Percentiles rank a stretch among this genome's conserved stretches.
These are phyloP conservation scores for Nakazawaea ishiwadae DNA, from an alignment of 805 yeast species.

Conservation along the genomic window DNA sequence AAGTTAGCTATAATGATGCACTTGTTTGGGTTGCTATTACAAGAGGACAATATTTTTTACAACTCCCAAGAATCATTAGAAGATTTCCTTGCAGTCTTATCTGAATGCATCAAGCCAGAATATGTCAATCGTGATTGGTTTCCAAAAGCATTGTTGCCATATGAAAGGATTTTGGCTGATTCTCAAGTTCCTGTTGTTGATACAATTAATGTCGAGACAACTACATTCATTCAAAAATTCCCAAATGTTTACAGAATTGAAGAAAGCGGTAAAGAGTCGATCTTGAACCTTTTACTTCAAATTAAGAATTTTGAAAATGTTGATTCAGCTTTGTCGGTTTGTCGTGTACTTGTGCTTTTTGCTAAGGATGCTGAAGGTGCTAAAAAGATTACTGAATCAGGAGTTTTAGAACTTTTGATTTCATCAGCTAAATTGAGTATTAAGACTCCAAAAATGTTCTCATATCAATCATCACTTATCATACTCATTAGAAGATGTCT, in stretches of 20 bases:
- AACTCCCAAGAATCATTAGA: conserved; percentile 28
- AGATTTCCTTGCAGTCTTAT: conserved; percentile 31
- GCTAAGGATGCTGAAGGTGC: conserved; percentile 41
- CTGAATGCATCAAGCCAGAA: conserved; percentile 31
- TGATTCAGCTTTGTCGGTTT: conserved; percentile 46
- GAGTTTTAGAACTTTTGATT: conserved; percentile 43
- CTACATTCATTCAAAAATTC: conserved; percentile 16
- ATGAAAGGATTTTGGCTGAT: conserved; percentile 50
- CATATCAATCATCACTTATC: conserved; percentile 43
- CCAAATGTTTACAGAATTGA: conserved; percentile 19
- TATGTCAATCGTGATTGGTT: conserved; percentile 49
- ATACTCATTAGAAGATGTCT: conserved; percentile 63
- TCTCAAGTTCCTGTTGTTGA: conserved; percentile 46
- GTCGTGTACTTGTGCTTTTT: conserved; percentile 51
- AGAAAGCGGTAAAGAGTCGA: conserved; percentile 18
- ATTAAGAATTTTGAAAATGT: conserved; percentile 36
- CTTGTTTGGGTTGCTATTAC: conserved; percentile 37
- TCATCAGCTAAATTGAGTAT: conserved; percentile 32
- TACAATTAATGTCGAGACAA: conserved; percentile 15
- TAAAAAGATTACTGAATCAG: conserved; percentile 38
- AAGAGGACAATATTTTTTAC: conserved; percentile 32
- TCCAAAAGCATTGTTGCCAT: conserved; percentile 48
- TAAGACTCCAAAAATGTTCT: conserved; percentile 27
- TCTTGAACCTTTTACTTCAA: conserved; percentile 41
- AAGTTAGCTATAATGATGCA: conserved; percentile 36